These are phyloP conservation scores for Neoboletus magnificus DNA, from an alignment of 768 basidiomycete species.

Conservation along the genomic window DNA sequence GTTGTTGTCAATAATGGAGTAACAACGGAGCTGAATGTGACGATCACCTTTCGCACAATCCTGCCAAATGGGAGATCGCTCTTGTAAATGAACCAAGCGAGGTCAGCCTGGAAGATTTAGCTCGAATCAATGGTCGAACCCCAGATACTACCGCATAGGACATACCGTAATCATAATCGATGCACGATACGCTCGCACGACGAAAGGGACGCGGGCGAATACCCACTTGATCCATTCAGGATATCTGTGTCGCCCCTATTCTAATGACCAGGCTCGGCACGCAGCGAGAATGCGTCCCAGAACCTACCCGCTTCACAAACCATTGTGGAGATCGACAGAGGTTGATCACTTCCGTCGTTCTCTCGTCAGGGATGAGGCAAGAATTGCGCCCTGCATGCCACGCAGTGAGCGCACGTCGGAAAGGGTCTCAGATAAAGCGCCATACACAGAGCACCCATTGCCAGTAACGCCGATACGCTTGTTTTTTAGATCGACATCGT, in stretches of 20 bases:
- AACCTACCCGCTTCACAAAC: slow-evolving; percentile 30
- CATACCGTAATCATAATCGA: slow-evolving; percentile 39
- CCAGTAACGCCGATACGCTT: slow-evolving; percentile 61
- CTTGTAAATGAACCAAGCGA: slow-evolving; percentile 3
- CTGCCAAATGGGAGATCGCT: not conserved
- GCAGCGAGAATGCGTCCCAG: slow-evolving; percentile 32
- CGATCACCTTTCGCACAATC: not conserved
- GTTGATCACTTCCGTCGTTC: slow-evolving; percentile 50
- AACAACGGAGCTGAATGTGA: not conserved
- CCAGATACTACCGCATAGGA: not conserved
- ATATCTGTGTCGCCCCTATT: not conserved
- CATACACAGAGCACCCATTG: slow-evolving; percentile 59
- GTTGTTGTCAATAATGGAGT: not conserved
- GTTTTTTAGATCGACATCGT: slow-evolving; percentile 48
- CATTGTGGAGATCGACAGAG: slow-evolving; percentile 61
- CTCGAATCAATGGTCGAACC: not conserved
- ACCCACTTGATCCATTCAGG: not conserved
- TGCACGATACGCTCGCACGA: slow-evolving; percentile 37
- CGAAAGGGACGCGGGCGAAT: not conserved
- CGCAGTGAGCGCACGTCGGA: slow-evolving; percentile 1
- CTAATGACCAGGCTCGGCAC: not conserved
- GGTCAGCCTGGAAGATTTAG: not conserved
- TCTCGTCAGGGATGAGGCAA: slow-evolving; percentile 53
- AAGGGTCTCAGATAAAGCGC: slow-evolving; percentile 12
- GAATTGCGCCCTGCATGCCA: slow-evolving; percentile 50